Base-by-base conservation (phyloP, 2,329 filamentous ascomycete species). In the Malbranchea cinnamomea region DNA sequence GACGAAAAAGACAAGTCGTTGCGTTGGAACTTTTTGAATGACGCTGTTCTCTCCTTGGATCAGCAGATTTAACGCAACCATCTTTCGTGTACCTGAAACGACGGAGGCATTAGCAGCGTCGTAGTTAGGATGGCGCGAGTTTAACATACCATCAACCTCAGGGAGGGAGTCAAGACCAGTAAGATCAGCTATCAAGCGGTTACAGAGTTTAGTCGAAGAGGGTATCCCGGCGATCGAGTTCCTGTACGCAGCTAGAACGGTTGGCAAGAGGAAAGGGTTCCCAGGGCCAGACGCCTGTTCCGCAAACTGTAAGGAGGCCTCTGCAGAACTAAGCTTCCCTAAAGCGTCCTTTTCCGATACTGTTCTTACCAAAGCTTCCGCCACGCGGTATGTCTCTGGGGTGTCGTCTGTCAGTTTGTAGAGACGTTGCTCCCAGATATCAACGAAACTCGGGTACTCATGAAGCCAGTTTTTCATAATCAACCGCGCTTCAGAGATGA, bases 1-100 rank as follows among this genome's bases (percentile, higher is more conserved):
- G 23, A 87, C 71, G 6, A 87, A 74, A 54, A 93, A 89, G 0
- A 93, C 72, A 2, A 89, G 55, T 14, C 84, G 69, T 44, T 85
- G 71, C 31, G 53, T 56, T 13, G 58, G 59, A 33, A 71, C 32
- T 7, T 33, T 40, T 13, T 61, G 14, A 50, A 60, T 49, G 12
- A 67, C 56, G 5, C 56, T 54, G 20, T 63, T 58, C 34, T 67
- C 61, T 3, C 54, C 57, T 14, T 57, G 47, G 6, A 73, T 41
- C 3, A 75, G 52, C 16, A 61, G 50, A 40, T 74, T 74, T 11
- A 75, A 54, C 7, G 69, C 40, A 3, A 65, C 52, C 2, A 75
- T 47, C 30, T 65, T 59, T 31, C 52, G 56, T 8, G 72, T 46
- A 3, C 52, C 60, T 64, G 31, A 1, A 31, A 23, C 24, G 21